phyloP scores from a whole-genome alignment of 345 rosid species.

The Acer yangbiense region DNA sequence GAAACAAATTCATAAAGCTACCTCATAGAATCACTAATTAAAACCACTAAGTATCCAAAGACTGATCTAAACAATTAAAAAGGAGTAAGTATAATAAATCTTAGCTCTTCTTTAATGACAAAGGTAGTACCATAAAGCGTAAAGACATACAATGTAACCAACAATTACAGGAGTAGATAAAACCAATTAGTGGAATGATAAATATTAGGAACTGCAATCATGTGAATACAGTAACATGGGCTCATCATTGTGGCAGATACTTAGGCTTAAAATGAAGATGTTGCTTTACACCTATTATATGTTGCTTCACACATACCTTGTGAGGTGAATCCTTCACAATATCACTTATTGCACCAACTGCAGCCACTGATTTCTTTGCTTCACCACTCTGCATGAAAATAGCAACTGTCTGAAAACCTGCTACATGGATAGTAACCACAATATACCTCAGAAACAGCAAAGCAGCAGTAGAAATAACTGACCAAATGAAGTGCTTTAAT shows the following conservation, averaged over 20 bases:
- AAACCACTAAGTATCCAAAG: not conserved
- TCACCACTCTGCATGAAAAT: slow-evolving; percentile 99
- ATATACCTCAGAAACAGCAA: slow-evolving; percentile 75
- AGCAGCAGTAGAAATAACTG: slow-evolving; percentile 34
- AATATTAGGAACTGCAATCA: not conserved
- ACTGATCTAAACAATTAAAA: not conserved
- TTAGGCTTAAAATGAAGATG: not conserved
- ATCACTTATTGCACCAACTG: slow-evolving; percentile 42
- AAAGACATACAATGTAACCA: not conserved
- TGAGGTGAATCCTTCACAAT: slow-evolving; percentile 67
- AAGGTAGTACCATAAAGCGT: not conserved
- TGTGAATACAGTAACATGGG: not conserved
- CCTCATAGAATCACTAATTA: not conserved
- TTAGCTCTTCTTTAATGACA: slow-evolving; percentile 1
- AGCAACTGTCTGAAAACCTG: slow-evolving; percentile 99
- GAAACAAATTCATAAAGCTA: not conserved
- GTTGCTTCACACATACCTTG: slow-evolving; percentile 48
- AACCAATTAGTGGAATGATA: not conserved
- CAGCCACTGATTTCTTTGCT: slow-evolving; percentile 50
- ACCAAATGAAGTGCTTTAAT: slow-evolving; percentile 7
- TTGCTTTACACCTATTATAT: not conserved
- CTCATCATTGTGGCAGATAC: not conserved
- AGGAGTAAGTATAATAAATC: not conserved
- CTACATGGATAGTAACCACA: slow-evolving; percentile 84
- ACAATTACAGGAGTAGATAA: slow-evolving; percentile 1